A percentile compares a stretch with the other conserved stretches of the same genome.
Conservation (phyloP, 805 yeast species). For the Kluyveromyces starmeri region DNA sequence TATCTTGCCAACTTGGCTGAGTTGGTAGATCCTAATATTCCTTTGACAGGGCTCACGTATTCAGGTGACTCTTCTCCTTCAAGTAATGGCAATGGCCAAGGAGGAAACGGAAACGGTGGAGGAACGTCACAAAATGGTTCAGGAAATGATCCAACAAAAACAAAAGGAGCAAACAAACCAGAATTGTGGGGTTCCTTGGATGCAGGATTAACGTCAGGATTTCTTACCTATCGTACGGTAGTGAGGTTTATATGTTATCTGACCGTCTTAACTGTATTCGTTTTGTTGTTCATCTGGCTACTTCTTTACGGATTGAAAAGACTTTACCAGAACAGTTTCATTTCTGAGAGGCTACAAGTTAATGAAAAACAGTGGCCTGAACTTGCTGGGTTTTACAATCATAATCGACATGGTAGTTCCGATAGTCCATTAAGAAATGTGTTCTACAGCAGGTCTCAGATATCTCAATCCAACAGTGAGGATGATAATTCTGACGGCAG, state of each 20-base stretch:
- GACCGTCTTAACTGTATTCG: background rate
- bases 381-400: background rate
- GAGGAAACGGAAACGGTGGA: conserved; percentile 15
- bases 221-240: background rate
- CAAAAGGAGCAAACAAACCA: background rate
- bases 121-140: conserved; percentile 11
- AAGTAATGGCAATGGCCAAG: conserved; percentile 33
- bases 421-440: background rate
- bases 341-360: background rate
- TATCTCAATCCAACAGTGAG: background rate
- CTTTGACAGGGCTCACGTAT: conserved; percentile 17
- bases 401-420: background rate
- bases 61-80: conserved; percentile 8
- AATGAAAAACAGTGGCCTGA: conserved; percentile 3
- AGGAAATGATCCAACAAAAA: conserved; percentile 9
- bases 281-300: background rate
- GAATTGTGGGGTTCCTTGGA: conserved; percentile 7
- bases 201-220: conserved; percentile 1
- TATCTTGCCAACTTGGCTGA: conserved; percentile 51
- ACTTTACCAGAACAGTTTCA: background rate
- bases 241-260: conserved; percentile 1
- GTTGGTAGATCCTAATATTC: conserved; percentile 48
- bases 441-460: conserved; percentile 1
- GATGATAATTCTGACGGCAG: conserved; percentile 3
- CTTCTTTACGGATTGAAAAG: background rate